Evolutionary conservation across 257 asterid species (phyloP).

Genomic region (Salvia miltiorrhiza): DNA sequence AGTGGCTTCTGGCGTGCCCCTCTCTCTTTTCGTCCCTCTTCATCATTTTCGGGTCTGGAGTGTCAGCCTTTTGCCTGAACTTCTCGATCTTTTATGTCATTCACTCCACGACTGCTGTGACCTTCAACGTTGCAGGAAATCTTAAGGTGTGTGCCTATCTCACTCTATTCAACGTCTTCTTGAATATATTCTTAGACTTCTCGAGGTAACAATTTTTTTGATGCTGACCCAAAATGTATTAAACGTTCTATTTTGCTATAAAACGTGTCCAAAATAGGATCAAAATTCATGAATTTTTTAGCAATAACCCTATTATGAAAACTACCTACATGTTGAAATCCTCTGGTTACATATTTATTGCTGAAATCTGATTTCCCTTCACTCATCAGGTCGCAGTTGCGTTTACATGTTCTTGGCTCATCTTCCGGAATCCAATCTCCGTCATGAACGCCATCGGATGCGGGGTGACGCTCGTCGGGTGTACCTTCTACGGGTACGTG

Average conservation of each 20-base stretch:
- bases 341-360: not conserved
- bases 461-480: conserved; percentile 68
- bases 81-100: conserved; percentile 94
- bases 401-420: conserved; percentile 86
- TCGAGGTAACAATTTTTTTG: not conserved
- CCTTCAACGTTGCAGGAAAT: conserved; percentile 98
- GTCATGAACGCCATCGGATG: conserved; percentile 81
- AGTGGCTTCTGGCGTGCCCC: conserved; percentile 63
- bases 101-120: conserved; percentile 96
- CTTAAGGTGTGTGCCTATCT: conserved; percentile 60
- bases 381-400: conserved; percentile 82
- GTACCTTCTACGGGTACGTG: conserved; percentile 89
- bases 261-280: too few relatives aligned
- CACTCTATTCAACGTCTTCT: not conserved
- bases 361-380: conserved; percentile 5
- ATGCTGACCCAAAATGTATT: not conserved
- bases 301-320: too few relatives aligned
- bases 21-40: conserved; percentile 51
- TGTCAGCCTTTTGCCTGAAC: conserved; percentile 88
- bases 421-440: conserved; percentile 91
- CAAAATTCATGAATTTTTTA: too few relatives aligned
- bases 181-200: not conserved
- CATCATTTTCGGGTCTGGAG: conserved; percentile 87
- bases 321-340: too few relatives aligned
- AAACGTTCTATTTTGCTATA: too few relatives aligned